Evolutionary conservation across 169 alveolate genomes (phyloP).

Genomic region (Ichthyophthirius multifiliis): DNA sequence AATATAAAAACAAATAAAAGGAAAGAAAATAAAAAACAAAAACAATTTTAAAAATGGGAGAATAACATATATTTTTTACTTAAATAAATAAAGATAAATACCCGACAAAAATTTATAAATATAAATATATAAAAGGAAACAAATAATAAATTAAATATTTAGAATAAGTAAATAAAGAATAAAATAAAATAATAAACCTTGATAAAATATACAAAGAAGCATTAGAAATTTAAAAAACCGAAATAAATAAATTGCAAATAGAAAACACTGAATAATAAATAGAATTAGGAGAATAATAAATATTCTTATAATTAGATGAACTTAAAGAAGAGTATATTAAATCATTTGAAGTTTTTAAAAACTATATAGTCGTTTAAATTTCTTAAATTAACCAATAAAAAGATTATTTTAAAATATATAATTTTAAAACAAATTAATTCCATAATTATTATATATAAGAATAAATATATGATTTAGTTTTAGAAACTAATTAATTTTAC

Average conservation of each 20-base stretch:
- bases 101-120: background rate
- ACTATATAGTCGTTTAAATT: background rate
- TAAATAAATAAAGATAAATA: background rate
- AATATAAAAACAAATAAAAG: background rate
- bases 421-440: background rate
- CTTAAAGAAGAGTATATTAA: background rate
- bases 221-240: no score
- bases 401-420: background rate
- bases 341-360: background rate
- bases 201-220: no score
- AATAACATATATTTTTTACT: background rate
- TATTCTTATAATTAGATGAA: background rate
- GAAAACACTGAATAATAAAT: no score
- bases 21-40: background rate
- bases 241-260: no score
- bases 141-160: no score
- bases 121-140: background rate
- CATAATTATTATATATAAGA: background rate
- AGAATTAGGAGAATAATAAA: no score
- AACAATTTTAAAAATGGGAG: background rate
- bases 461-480: background rate
- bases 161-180: no score
- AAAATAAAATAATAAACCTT: no score
- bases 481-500: background rate
- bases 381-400: background rate